Evolutionary conservation across 805 yeast species (phyloP), one percentile per base, ranked within the genome.

Genomic region (Scheffersomyces lignosus): DNA sequence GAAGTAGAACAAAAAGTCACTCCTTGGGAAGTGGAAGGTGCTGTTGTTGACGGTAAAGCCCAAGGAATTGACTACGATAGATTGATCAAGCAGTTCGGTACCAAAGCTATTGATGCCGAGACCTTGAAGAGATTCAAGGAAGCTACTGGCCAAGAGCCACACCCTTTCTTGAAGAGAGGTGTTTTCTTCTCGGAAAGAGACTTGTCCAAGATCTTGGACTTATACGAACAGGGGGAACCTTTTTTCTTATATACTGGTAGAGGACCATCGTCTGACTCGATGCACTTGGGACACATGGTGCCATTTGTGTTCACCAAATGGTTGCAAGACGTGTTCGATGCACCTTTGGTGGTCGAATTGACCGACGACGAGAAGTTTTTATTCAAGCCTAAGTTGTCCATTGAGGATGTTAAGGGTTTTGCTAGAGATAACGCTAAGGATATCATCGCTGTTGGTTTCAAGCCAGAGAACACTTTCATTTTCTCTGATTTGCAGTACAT

Each of bases 11-110:
- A 70, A 49, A 54, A 51, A 33, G 54, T 70, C 38, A 93, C 99
- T 1, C 99, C 99, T 33, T 93, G 99, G 99, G 99, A 93, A 60
- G 99, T 93, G 20, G 96, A 87, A 64, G 99, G 98, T 40, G 98
- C 97, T 2, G 95, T 91, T 31, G 96, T 88, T 40, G 95, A 90
- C 52, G 99, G 99, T 37, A 72, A 83, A 51, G 78, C 85, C n/a
- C 90, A 85, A 60, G 89, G 80, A 18, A 90, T 93, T 49, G 96
- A 93, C 67, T 93, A 93, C 59, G 91, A 87, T 40, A 88, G 88
- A 65, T 73, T 93, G 48, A 85, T 88, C 52, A 71, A 71, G 45
- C 87, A 86, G 57, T 93, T 93, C 53, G 99, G 99, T 51, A 89
- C 98, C 25, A 79, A 70, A 44, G 67, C 73, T 33, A 81, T 93